Conservation (phyloP, 345 rosid genomes). For the Eucalyptus curtisii region DNA sequence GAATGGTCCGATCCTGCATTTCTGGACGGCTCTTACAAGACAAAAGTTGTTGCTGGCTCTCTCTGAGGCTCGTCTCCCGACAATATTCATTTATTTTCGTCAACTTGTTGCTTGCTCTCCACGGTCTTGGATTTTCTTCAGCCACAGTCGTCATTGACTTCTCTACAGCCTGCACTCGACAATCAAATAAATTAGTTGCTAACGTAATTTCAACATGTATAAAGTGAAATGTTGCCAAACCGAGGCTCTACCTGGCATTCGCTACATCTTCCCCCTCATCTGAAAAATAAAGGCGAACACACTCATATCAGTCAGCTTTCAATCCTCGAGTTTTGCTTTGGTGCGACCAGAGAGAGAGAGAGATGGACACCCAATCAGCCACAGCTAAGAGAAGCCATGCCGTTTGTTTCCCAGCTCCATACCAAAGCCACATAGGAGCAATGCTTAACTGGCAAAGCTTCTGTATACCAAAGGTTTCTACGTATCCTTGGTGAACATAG, state of each 20-base stretch:
- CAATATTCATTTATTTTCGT: no score
- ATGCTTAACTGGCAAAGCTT: neutral
- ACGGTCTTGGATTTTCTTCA: no score
- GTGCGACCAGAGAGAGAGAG: neutral
- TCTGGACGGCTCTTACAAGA: no score
- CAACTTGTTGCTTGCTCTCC: no score
- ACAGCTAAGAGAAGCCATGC: neutral
- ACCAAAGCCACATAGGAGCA: neutral
- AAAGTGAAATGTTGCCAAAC: no score
- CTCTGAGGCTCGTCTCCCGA: no score
- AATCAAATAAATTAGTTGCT: no score
- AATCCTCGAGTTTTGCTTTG: neutral
- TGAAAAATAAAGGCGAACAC: neutral
- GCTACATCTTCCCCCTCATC: neutral
- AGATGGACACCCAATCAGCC: neutral
- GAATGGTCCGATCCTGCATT: no score
- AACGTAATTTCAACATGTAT: no score
- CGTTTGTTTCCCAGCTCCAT: neutral
- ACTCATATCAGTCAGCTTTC: neutral
- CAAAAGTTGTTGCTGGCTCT: no score
- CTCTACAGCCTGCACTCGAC: no score
- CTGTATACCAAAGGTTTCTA: neutral
- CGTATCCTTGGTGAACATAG: neutral
- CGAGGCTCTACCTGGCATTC: neutral
- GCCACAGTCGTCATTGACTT: no score